Evolutionary conservation across 2,329 filamentous ascomycete genomes (phyloP).

Genomic region (Fusarium tricinctum): DNA sequence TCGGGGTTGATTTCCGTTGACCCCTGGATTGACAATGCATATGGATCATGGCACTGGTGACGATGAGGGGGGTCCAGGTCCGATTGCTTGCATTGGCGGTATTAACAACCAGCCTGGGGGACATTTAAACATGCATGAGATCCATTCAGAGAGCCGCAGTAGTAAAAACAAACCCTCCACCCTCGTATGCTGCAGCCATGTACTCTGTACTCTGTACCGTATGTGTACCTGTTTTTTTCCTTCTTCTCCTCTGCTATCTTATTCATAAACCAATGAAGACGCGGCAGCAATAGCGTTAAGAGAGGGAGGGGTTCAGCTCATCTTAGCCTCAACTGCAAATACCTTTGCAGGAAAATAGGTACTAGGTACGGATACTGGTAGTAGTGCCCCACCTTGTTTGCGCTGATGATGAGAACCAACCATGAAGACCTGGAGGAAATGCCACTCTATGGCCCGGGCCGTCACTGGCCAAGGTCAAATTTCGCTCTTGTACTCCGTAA

Average conservation of each 20-base stretch:
- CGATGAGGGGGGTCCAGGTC: conserved; percentile 3
- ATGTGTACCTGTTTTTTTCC: not conserved
- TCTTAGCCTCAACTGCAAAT: conserved; percentile 23
- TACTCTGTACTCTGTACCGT: not conserved
- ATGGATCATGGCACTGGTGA: conserved; percentile 1
- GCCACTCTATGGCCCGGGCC: conserved; percentile 30
- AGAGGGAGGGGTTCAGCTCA: conserved; percentile 12
- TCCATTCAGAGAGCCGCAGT: conserved; percentile 7
- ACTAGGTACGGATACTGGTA: too few species aligned
- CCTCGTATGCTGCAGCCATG: too few species aligned
- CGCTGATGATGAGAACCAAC: conserved; percentile 20
- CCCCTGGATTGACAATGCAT: conserved; percentile 32
- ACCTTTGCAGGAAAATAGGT: not conserved
- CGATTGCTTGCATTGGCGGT: conserved; percentile 32
- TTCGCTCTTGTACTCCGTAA: conserved; percentile 1
- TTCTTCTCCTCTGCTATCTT: not conserved
- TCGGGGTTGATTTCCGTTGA: conserved; percentile 1
- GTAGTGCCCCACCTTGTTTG: conserved; percentile 18
- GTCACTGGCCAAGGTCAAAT: conserved; percentile 20
- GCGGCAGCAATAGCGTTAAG: not conserved
- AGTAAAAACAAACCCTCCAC: not conserved
- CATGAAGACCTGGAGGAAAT: conserved; percentile 7
- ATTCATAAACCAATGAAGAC: conserved; percentile 1
- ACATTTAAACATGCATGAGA: conserved; percentile 26
- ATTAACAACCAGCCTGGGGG: too few species aligned